Evolutionary conservation across 192 early-diverging fungal genomes (phyloP), one percentile per base, ranked within the genome.

Genomic region (Cetraspora pellucida): DNA sequence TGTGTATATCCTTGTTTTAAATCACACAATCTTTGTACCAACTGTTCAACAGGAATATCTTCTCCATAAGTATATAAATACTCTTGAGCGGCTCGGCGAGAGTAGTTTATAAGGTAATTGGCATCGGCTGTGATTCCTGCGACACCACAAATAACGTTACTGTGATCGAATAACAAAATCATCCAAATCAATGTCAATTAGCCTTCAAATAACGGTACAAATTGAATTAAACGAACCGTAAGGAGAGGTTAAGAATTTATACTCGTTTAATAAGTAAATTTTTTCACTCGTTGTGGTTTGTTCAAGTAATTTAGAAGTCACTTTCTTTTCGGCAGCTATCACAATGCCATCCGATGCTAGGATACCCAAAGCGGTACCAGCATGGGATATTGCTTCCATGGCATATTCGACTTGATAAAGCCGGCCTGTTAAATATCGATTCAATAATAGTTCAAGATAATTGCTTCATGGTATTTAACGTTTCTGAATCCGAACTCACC

Each of bases 371-470:
- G 93, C 92, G 70, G 93, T 98, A 58, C 96, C 96, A 31, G 97
- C 98, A 76, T 95, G 96, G 8, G 95, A 96, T 82, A 99, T 98
- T 47, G 98, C 97, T 83, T 99, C 96, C 96, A 99, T 98, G 27
- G 98, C 98, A 84, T 99, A 98, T 86, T 99, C 98, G 73, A 99
- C 98, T 87, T 99, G 98, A 85, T 97, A 96, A 60, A 99, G 85
- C n/a, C 95, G 90, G 49, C 96, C 96, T 97, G 84, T 50, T 23
- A 71, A 46, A 57, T 19, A 50, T 19, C 19, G 6, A 16, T 11
- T 30, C 28, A 63, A 28, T 0, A 31, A 61, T 28, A 61, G 14
- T 14, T 27, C 8, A 28, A 30, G 6, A 63, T 16, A 13, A 37
- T 25, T 30, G 17, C 17, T 10, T 17, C 28, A 54, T 27, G 30